Conservation (phyloP, 345 rosid species). For the Sonneratia caseolaris region DNA sequence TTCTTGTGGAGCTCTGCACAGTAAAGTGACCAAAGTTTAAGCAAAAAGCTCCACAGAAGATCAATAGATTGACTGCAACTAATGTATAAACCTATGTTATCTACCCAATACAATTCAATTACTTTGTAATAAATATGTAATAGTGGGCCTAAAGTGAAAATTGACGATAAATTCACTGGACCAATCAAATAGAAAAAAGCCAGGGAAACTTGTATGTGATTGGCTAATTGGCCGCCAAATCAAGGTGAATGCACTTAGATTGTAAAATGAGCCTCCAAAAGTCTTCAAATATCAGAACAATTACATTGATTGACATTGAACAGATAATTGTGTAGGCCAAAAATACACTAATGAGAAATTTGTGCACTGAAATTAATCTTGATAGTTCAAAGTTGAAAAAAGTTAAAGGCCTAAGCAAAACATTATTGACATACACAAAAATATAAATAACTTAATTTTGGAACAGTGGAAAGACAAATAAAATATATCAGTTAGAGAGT, state of each 20-base stretch:
- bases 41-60: background rate
- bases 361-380: no score
- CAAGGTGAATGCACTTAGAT: background rate
- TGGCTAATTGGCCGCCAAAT: slow-evolving; percentile 10
- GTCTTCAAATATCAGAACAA: background rate
- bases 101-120: background rate
- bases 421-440: no score
- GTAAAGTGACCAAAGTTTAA: background rate
- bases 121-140: background rate
- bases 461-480: no score
- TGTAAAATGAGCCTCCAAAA: background rate
- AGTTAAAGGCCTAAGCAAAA: background rate
- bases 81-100: background rate
- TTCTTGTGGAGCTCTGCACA: slow-evolving; percentile 78
- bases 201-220: slow-evolving; percentile 7
- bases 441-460: background rate
- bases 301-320: no score
- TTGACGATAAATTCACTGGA: slow-evolving; percentile 5
- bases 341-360: no score
- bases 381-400: no score
- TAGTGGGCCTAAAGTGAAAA: background rate
- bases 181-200: slow-evolving; percentile 6
- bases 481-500: background rate
- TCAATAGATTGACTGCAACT: background rate
- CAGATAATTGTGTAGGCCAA: no score